phyloP scores from a whole-genome alignment of 345 rosid species.

The Brassica juncea region DNA sequence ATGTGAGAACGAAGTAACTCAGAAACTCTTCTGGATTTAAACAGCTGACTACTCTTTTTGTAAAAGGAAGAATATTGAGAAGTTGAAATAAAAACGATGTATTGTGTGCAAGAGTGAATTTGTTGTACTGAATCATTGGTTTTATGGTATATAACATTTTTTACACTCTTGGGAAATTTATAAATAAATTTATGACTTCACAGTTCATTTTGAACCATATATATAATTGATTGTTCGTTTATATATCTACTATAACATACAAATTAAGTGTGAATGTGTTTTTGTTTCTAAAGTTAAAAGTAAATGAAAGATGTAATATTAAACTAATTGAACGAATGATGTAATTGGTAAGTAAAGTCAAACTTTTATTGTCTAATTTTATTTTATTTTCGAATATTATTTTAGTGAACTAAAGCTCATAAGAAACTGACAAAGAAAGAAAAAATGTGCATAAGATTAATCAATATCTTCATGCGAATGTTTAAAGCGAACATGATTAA shows the following conservation, averaged over 20 bases:
- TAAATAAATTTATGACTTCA: no score
- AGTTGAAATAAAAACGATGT: neutral
- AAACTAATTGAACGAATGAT: neutral
- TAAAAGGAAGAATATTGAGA: neutral
- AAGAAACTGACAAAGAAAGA: neutral
- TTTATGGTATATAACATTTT: neutral
- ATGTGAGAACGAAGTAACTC: no score
- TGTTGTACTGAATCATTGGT: conserved; percentile 9
- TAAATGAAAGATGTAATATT: neutral
- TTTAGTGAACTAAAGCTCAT: neutral
- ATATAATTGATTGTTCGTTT: neutral
- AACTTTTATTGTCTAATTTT: neutral
- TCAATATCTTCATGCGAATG: conserved; percentile 10
- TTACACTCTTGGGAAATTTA: neutral
- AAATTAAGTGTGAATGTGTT: neutral
- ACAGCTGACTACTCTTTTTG: neutral
- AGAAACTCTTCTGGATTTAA: no score
- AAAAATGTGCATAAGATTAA: neutral
- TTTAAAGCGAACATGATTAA: neutral
- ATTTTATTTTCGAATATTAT: neutral
- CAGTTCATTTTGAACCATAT: neutral
- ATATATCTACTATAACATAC: neutral
- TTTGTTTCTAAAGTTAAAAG: neutral
- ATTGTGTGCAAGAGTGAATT: conserved; percentile 11
- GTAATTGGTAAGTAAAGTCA: neutral